Evolutionary conservation across 169 alveolate species (phyloP).

Genomic region (Plasmodium fragile): DNA sequence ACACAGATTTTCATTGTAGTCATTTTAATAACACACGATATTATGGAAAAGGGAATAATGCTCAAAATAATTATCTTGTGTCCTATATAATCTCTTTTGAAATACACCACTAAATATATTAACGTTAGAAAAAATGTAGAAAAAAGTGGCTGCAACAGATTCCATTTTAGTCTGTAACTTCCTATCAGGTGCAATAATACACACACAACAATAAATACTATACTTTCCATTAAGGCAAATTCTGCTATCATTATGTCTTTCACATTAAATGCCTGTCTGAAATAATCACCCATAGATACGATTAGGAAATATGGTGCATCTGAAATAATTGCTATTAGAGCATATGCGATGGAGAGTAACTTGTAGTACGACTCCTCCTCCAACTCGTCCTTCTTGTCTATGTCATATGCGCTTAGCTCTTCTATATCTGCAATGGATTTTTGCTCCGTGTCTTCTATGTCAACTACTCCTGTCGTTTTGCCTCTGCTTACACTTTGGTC

Average conservation of each 20-base stretch:
- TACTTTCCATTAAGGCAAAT: conserved; percentile 48
- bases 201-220: conserved; percentile 15
- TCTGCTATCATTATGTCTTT: conserved; percentile 24
- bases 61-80: conserved; percentile 31
- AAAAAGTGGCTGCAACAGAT: conserved; percentile 3
- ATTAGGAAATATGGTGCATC: conserved; percentile 50
- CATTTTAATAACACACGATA: conserved; percentile 30
- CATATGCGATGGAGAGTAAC: conserved; percentile 12
- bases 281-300: conserved; percentile 39
- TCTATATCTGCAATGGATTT: conserved; percentile 2
- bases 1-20: conserved; percentile 38
- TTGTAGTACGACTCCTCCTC: conserved; percentile 19
- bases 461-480: background rate
- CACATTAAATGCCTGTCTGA: conserved; percentile 23
- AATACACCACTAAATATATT: conserved; percentile 1
- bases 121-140: background rate
- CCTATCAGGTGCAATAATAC: conserved; percentile 32
- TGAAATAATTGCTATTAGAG: conserved; percentile 31
- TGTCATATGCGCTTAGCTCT: background rate
- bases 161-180: conserved; percentile 46
- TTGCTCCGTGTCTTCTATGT: background rate
- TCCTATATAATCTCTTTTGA: conserved; percentile 22
- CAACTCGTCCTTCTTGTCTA: conserved; percentile 14
- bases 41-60: conserved; percentile 9
- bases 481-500: background rate